Conservation (phyloP, 2,329 filamentous ascomycete genomes). For the Samsoniella hepiali region DNA sequence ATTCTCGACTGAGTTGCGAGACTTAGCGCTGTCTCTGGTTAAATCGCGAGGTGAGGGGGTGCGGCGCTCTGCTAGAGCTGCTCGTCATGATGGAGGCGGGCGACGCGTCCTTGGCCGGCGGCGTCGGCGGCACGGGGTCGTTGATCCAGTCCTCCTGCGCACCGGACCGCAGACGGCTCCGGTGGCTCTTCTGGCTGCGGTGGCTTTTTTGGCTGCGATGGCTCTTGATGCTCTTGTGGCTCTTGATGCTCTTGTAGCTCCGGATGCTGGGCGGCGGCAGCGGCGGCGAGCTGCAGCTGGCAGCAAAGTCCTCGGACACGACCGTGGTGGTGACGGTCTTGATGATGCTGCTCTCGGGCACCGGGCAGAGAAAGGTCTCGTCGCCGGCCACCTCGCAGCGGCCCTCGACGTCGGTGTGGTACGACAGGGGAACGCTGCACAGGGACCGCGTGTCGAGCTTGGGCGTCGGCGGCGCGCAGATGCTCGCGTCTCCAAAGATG, state of each 20-base stretch:
- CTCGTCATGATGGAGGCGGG: background rate
- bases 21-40: background rate
- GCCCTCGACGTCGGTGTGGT: constrained; percentile 6
- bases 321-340: constrained; percentile 14
- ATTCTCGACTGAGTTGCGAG: background rate
- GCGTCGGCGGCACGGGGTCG: background rate
- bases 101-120: background rate
- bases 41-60: constrained; percentile 6
- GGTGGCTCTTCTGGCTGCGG: background rate
- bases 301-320: constrained; percentile 1
- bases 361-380: background rate
- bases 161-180: background rate
- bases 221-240: background rate
- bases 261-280: background rate
- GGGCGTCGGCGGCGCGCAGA: background rate
- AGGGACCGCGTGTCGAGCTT: constrained; percentile 6
- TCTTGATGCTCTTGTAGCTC: background rate
- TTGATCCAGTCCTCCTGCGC: background rate
- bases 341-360: constrained; percentile 11
- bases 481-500: constrained; percentile 5
- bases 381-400: constrained; percentile 8
- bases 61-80: background rate
- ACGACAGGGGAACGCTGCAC: background rate
- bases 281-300: background rate
- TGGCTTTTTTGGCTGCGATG: background rate